Evolutionary conservation across 495 filamentous ascomycete species (phyloP).

Genomic region (Penicillium paradoxum): DNA sequence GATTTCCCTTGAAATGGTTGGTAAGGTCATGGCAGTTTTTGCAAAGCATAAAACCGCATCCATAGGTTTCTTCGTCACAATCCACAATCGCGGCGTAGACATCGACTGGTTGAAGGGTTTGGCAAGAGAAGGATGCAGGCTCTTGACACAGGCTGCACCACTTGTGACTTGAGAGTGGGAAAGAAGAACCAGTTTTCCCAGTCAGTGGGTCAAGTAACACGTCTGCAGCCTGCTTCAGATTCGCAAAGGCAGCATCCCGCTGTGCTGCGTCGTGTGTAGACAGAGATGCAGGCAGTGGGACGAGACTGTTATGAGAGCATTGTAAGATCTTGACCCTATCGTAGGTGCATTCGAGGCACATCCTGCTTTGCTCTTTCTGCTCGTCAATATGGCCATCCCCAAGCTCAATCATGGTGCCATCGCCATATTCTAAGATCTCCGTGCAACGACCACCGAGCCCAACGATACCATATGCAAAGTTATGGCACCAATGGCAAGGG

Average conservation of each 20-base stretch:
- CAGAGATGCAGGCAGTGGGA: not conserved
- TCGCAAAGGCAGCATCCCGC: not conserved
- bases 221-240: not conserved
- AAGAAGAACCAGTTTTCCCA: not conserved
- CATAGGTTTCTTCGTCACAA: not conserved
- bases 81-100: not conserved
- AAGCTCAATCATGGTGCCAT: not conserved
- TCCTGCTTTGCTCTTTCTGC: slow-evolving; percentile 10
- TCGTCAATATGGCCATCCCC: not conserved
- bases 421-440: not conserved
- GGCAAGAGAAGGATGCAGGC: slow-evolving; percentile 6
- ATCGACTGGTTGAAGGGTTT: not conserved
- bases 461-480: slow-evolving; percentile 11
- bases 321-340: slow-evolving; percentile 2
- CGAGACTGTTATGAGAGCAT: slow-evolving; percentile 1
- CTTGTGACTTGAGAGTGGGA: not conserved
- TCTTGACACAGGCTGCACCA: slow-evolving; percentile 13
- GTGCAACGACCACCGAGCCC: slow-evolving; percentile 3
- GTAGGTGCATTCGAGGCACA: slow-evolving; percentile 4
- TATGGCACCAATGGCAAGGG: slow-evolving; percentile 13
- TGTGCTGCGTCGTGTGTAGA: not conserved
- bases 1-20: not conserved
- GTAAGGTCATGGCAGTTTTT: not conserved
- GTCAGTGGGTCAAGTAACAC: not conserved
- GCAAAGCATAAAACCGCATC: slow-evolving; percentile 11